phyloP scores from a whole-genome alignment of 345 rosid genomes.

The Salix viminalis region DNA sequence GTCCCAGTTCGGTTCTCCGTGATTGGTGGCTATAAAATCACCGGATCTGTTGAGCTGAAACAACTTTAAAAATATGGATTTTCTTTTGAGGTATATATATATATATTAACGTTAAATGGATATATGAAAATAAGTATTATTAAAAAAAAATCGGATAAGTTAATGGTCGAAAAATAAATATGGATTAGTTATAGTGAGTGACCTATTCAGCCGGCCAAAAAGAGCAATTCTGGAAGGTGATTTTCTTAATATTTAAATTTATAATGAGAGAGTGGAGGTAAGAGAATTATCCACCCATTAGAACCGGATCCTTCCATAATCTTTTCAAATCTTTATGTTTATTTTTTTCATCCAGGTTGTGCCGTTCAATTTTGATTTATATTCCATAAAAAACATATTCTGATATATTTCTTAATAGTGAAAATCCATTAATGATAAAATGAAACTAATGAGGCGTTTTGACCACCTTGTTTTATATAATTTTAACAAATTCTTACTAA shows the following conservation, averaged over 20 bases:
- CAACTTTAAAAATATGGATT: too few species aligned
- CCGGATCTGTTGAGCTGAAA: not conserved
- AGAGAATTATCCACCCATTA: not conserved
- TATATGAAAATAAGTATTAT: too few species aligned
- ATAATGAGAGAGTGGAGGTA: not conserved
- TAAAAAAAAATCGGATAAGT: too few species aligned
- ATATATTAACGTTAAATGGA: too few species aligned
- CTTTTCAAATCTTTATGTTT: not conserved
- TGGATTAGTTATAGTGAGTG: not conserved
- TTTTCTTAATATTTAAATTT: not conserved
- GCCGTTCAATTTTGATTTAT: too few species aligned
- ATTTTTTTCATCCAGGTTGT: too few species aligned
- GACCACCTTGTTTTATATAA: too few species aligned
- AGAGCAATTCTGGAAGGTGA: not conserved
- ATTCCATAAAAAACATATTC: not conserved
- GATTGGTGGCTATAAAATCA: conserved; percentile 11
- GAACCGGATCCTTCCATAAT: not conserved
- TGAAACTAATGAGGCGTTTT: too few species aligned
- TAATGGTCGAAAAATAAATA: too few species aligned
- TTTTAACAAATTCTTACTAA: too few species aligned
- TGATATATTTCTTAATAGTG: not conserved
- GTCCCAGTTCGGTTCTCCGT: conserved; percentile 7
- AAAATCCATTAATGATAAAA: too few species aligned
- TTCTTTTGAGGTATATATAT: too few species aligned
- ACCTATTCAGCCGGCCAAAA: not conserved